Conservation (phyloP, 177 flowering plant species). For the Vitis hybrid region DNA sequence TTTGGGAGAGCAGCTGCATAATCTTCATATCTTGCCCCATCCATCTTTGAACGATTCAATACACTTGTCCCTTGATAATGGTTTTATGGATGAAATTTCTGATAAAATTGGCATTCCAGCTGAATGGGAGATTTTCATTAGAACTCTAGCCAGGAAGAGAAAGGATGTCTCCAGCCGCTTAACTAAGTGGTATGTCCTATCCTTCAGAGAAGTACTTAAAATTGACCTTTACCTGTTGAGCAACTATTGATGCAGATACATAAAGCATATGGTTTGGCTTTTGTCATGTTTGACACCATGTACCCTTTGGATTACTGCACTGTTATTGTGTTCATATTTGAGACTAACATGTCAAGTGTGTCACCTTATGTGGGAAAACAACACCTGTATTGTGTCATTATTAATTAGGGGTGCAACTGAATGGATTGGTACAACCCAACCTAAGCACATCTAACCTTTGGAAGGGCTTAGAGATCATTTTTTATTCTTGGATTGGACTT, state of each 20-base stretch:
- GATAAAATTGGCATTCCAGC: conserved; percentile 31
- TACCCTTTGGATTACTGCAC: no score
- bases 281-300: no score
- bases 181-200: conserved; percentile 59
- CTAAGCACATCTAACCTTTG: no score
- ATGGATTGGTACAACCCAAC: no score
- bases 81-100: conserved; percentile 21
- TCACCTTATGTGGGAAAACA: no score
- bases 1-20: conserved; percentile 75
- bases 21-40: conserved; percentile 73
- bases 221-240: not conserved
- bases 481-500: no score
- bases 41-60: conserved; percentile 37
- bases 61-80: conserved; percentile 16
- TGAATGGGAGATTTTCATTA: conserved; percentile 57
- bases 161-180: conserved; percentile 48
- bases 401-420: no score
- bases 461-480: no score
- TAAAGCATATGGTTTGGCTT: not conserved
- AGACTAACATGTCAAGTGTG: no score
- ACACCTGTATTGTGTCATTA: no score
- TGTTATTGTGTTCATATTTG: no score
- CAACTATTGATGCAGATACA: not conserved
- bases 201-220: not conserved
- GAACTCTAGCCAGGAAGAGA: conserved; percentile 46